Base-by-base conservation (phyloP, 75 land plant genomes). In the Isoetes taiwanensis region DNA sequence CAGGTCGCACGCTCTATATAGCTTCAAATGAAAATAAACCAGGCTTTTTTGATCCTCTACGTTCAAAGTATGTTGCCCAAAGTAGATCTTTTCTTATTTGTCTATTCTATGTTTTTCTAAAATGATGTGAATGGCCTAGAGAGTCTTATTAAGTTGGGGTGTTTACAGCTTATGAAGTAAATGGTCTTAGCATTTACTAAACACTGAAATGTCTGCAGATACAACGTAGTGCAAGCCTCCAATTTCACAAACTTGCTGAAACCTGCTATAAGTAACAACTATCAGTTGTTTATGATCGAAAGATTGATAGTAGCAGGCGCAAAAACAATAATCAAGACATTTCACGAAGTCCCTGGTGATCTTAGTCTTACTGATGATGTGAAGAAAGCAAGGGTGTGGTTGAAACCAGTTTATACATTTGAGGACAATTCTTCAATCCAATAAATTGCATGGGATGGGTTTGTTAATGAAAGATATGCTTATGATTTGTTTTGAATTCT, bases 1-100 rank as follows among this genome's bases (percentile, higher is more conserved):
- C 66, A n/a, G 96, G 96, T 35, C 68, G 84, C 31, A 90, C 84
- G 20, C 66, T 90, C 12, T 90, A 78, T 54, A 73, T 90, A 63
- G 96, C 93, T 35, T 86, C 96, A 37, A 85, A 90, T 72, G 96
- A 90, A 63, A 82, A 80, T 26, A 64, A 68, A 50, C 79, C 79
- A 0, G 83, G 78, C 23, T 90, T 76, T 42, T 90, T 90, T 59
- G 71, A 82, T 23, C 79, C 85, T 31, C 74, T 90, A 27, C 46
- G 81, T 42, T 39, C 69, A 5, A 82, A 81, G 96, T 90, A 71
- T n/a, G 52, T 50, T 27, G 19, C 37, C n/a, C 14, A 21, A 41
- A 37, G 2, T 26, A 30, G 1, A 24, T 34, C 6, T 28, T 16
- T 23, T 54, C 5, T 57, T 3, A 20, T 21, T 4, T n/a, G n/a